Evolutionary conservation across 208 protist genomes (phyloP).

Genomic region (Kentomonas sorsogonicus): DNA sequence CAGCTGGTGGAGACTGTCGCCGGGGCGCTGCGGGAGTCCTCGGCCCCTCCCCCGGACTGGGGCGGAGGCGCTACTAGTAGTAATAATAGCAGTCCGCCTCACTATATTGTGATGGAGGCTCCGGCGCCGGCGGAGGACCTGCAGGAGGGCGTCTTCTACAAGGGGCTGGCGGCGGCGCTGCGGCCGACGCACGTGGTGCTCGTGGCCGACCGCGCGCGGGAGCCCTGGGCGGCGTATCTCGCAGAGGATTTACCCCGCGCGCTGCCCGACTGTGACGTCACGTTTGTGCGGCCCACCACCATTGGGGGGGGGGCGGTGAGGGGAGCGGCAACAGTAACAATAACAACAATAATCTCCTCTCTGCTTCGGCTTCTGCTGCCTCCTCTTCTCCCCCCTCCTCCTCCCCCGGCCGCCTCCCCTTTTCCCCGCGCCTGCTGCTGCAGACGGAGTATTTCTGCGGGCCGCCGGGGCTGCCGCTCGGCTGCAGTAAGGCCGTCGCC

Average conservation of each 20-base stretch:
- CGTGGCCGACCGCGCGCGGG: conserved; percentile 36
- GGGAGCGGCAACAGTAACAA: no score
- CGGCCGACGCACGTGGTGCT: conserved; percentile 70
- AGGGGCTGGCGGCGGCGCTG: conserved; percentile 60
- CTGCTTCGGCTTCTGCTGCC: no score
- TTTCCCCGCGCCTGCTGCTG: conserved; percentile 22
- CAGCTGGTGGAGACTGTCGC: conserved; percentile 49
- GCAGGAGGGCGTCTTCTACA: conserved; percentile 65
- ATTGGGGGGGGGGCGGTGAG: no score
- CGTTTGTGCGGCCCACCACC: conserved; percentile 17
- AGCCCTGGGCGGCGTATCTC: conserved; percentile 62
- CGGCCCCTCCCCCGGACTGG: conserved; percentile 5
- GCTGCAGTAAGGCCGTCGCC: conserved; percentile 72
- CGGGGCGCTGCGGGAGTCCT: conserved; percentile 36
- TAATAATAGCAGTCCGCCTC: conserved; percentile 13
- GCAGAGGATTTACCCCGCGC: conserved; percentile 74
- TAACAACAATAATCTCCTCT: no score
- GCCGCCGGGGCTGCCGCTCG: conserved; percentile 32
- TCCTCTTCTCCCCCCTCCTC: conserved; percentile 18
- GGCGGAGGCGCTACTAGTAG: conserved; percentile 1
- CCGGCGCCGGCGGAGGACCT: conserved; percentile 47
- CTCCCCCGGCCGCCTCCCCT: conserved; percentile 15
- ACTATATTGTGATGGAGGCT: conserved; percentile 64
- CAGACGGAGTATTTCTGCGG: conserved; percentile 71
- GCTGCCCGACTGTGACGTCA: conserved; percentile 65